Percentiles rank a stretch among this genome's conserved stretches.
Evolutionary conservation across 2,329 filamentous ascomycete species (phyloP).

Genomic region (Fonsecaea multimorphosa): DNA sequence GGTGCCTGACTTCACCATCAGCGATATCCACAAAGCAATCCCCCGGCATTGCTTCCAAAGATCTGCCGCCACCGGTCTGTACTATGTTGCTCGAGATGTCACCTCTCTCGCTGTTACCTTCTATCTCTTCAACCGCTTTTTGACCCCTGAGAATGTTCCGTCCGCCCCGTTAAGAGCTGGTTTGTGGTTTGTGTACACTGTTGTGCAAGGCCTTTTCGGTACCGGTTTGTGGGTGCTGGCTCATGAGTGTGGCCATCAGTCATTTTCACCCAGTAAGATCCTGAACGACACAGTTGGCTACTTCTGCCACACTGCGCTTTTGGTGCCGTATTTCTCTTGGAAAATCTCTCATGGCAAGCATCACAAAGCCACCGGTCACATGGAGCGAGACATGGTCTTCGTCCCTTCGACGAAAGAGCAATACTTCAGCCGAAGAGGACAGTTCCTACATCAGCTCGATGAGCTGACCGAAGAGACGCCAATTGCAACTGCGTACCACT

Average conservation of each 20-base stretch:
- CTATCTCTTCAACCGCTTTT: constrained; percentile 84
- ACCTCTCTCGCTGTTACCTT: constrained; percentile 76
- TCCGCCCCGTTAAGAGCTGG: constrained; percentile 69
- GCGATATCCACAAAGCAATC: constrained; percentile 95
- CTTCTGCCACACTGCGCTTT: constrained; percentile 83
- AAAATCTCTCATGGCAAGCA: constrained; percentile 99
- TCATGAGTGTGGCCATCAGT: constrained; percentile 96
- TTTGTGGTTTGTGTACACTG: constrained; percentile 72
- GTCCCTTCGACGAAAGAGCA: constrained; percentile 88
- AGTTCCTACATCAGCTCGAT: constrained; percentile 76
- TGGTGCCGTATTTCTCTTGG: constrained; percentile 99
- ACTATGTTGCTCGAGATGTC: constrained; percentile 85
- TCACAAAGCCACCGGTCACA: constrained; percentile 97
- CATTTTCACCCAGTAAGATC: constrained; percentile 89
- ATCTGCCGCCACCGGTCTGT: constrained; percentile 74
- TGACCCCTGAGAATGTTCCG: constrained; percentile 83
- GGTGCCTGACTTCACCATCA: constrained; percentile 94
- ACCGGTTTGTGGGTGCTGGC: constrained; percentile 96
- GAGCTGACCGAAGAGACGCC: constrained; percentile 96
- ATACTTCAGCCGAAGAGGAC: constrained; percentile 76
- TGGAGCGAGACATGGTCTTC: constrained; percentile 99
- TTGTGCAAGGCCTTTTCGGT: constrained; percentile 89
- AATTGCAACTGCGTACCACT: constrained; percentile 74
- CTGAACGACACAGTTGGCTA: constrained; percentile 93
- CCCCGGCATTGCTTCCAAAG: constrained; percentile 97